Evolutionary conservation across 768 basidiomycete species (phyloP).

Genomic region (Termitomyces sp.): DNA sequence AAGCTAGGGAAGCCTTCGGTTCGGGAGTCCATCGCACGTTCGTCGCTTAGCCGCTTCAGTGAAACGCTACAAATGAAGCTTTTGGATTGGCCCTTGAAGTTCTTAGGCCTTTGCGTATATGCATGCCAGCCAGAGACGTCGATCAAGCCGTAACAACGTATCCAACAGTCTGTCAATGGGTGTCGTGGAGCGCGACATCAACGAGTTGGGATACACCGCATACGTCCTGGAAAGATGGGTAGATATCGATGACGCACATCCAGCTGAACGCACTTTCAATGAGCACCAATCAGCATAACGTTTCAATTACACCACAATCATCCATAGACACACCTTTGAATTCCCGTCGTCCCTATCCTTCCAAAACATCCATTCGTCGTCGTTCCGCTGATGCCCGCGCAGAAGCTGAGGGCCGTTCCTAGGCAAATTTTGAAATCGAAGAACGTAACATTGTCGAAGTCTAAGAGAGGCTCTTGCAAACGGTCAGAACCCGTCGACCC

Average conservation of each 20-base stretch:
- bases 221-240: too few species aligned
- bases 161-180: background rate
- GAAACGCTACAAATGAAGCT: background rate
- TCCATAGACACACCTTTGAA: too few species aligned
- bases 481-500: too few species aligned
- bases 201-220: background rate
- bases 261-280: background rate
- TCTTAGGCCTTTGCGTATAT: background rate
- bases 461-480: too few species aligned
- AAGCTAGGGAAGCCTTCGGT: background rate
- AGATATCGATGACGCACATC: background rate
- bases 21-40: too few species aligned
- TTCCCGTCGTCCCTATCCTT: background rate
- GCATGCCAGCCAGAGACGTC: background rate
- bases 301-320: too few species aligned
- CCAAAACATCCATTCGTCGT: background rate
- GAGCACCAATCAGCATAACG: background rate
- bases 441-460: background rate
- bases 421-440: too few species aligned
- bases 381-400: too few species aligned
- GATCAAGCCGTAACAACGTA: background rate
- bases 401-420: background rate
- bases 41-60: background rate
- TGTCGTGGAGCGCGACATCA: background rate
- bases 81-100: background rate